Percentiles rank a stretch among this genome's conserved stretches.
Conservation (phyloP, 2,329 filamentous ascomycete genomes). For the Alternaria consortialis region DNA sequence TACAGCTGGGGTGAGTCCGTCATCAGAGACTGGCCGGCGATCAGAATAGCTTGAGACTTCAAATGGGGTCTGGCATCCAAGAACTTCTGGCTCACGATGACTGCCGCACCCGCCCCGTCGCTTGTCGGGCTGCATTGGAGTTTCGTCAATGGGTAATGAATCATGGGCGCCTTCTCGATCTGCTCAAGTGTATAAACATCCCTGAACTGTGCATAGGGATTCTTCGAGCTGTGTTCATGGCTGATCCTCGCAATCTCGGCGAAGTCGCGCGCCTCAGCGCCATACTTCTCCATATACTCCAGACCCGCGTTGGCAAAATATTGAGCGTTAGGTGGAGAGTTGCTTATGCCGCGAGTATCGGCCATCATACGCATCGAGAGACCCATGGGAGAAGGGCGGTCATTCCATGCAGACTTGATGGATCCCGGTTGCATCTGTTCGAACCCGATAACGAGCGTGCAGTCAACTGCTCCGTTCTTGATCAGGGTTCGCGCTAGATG, state of each 20-base stretch:
- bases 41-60: conserved; percentile 78
- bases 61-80: conserved; percentile 84
- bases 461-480: conserved; percentile 80
- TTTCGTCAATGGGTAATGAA: conserved; percentile 88
- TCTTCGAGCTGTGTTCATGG: conserved; percentile 85
- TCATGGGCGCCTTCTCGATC: conserved; percentile 76
- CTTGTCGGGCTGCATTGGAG: conserved; percentile 96
- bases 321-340: conserved; percentile 84
- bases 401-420: conserved; percentile 81
- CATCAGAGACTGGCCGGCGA: conserved; percentile 84
- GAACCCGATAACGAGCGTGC: conserved; percentile 89
- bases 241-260: conserved; percentile 92
- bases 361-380: conserved; percentile 81
- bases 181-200: conserved; percentile 88
- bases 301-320: conserved; percentile 93
- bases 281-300: conserved; percentile 96
- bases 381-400: conserved; percentile 80
- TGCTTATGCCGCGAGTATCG: conserved; percentile 77
- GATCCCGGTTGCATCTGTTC: conserved; percentile 96
- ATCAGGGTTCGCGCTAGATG: conserved; percentile 82
- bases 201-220: conserved; percentile 95
- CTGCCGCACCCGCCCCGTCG: conserved; percentile 86
- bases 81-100: conserved; percentile 88
- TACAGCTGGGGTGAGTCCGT: conserved; percentile 85
- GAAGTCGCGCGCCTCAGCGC: conserved; percentile 84